Evolutionary conservation across 805 yeast species (phyloP), one percentile per base, ranked within the genome.

Genomic region (Kazachstania martiniae): DNA sequence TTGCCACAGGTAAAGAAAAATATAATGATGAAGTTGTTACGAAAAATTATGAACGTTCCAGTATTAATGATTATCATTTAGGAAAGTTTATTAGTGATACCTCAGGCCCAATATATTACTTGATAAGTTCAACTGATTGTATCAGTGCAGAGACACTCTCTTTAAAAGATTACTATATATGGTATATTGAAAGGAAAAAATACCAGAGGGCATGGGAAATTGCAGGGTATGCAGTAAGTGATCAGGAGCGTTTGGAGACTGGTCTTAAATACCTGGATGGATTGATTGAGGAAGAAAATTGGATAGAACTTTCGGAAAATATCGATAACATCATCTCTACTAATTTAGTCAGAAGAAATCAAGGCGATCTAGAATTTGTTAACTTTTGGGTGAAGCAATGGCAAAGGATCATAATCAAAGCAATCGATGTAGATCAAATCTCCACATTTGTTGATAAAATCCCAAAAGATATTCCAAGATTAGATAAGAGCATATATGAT

Each of bases 71-170:
- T 50, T 83, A 81, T 49, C 77, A 72, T 41, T 54, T 87, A 29
- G 72, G 77, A 1, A 70, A 69, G 31, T 65, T 66, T 48, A 57
- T 68, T 21, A 73, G 68, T 2, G 47, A 42, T 0, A 28, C 23
- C 3, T 49, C 62, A 6, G 36, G 36, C 3, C 41, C 49, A 3
- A 62, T 65, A 34, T 84, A 79, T 61, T 81, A 68, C 45, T 62
- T 91, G 13, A 63, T 89, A 4, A 74, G 89, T 48, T 84, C 95
- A 0, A 70, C 72, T 29, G 97, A 86, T 56, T 89, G 78, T 1
- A 79, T 89, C 1, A 61, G 75, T 12, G 85, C 86, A 0, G 70
- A 77, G 43, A 84, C 78, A 39, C 64, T 81, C n/a, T 75, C 74
- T 33, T 56, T 79, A 16, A 54, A 61, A 18, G 97, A 87, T 50